Percentiles rank a stretch among this genome's conserved stretches.
Evolutionary conservation across 306 rosid species (phyloP).

Genomic region (Ochetophila trinervis): DNA sequence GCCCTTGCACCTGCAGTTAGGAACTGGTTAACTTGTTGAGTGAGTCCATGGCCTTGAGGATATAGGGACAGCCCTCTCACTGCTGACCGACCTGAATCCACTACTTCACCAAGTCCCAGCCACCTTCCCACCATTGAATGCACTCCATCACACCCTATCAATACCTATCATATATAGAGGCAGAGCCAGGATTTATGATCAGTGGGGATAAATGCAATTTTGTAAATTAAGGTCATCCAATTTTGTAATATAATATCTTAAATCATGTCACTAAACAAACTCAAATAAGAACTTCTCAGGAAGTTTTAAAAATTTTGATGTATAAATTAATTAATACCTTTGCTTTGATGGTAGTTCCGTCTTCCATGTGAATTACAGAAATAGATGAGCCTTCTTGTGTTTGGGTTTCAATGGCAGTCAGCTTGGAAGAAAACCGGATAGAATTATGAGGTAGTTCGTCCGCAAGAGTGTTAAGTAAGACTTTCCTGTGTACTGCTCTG

Average conservation of each 20-base stretch:
- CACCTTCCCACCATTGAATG: slow-evolving; percentile 20
- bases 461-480: slow-evolving; percentile 19
- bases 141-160: slow-evolving; percentile 28
- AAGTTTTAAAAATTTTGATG: no score
- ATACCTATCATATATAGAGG: neutral
- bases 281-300: no score
- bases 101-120: slow-evolving; percentile 10
- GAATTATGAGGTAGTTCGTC: slow-evolving; percentile 13
- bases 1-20: slow-evolving; percentile 5
- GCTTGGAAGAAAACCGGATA: slow-evolving; percentile 20
- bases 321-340: slow-evolving; percentile 1
- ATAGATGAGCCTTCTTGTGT: slow-evolving; percentile 9
- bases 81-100: slow-evolving; percentile 21
- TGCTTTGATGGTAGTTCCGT: slow-evolving; percentile 20
- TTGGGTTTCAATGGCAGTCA: slow-evolving; percentile 2
- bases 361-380: slow-evolving; percentile 17
- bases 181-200: no score
- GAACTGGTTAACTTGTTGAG: neutral
- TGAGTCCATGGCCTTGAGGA: slow-evolving; percentile 27
- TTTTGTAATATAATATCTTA: no score
- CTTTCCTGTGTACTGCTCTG: slow-evolving; percentile 16
- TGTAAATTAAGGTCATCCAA: no score
- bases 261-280: no score
- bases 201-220: no score
- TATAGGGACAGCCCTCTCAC: slow-evolving; percentile 15